These are phyloP conservation scores for Fraxinus baroniana DNA, from an alignment of 305 asterid genomes.

Conservation along the genomic window DNA sequence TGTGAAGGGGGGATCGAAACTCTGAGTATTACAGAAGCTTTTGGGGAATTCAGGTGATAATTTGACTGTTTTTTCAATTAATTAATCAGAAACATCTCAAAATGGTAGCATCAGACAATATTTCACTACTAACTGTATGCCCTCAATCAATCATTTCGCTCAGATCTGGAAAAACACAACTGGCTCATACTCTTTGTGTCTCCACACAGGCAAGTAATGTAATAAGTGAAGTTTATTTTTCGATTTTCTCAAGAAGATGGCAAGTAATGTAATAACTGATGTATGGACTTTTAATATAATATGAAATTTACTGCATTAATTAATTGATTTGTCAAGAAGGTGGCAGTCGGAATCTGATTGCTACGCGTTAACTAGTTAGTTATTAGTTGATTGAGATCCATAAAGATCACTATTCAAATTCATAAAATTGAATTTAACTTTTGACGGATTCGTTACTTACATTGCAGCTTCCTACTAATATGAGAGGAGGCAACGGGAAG, in stretches of 20 bases:
- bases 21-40: slow-evolving; percentile 80
- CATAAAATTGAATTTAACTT: slow-evolving; percentile 8
- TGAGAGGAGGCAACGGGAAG: slow-evolving; percentile 97
- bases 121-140: slow-evolving; percentile 6
- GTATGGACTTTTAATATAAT: not conserved
- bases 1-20: slow-evolving; percentile 85
- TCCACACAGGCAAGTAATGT: slow-evolving; percentile 81
- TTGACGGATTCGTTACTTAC: not conserved
- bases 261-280: slow-evolving; percentile 1
- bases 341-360: not conserved
- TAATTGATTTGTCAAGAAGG: not conserved
- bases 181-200: slow-evolving; percentile 98
- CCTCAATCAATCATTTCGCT: slow-evolving; percentile 26
- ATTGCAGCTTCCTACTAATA: slow-evolving; percentile 80
- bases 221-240: not conserved
- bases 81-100: not conserved
- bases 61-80: slow-evolving; percentile 1
- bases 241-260: not conserved
- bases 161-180: slow-evolving; percentile 99
- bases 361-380: not conserved
- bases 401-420: not conserved
- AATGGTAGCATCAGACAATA: not conserved
- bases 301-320: not conserved
- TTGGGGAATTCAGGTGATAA: slow-evolving; percentile 90
- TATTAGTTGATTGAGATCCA: not conserved